Evolutionary conservation across 805 yeast genomes (phyloP).

Genomic region (Saccharomycopsis sp.): DNA sequence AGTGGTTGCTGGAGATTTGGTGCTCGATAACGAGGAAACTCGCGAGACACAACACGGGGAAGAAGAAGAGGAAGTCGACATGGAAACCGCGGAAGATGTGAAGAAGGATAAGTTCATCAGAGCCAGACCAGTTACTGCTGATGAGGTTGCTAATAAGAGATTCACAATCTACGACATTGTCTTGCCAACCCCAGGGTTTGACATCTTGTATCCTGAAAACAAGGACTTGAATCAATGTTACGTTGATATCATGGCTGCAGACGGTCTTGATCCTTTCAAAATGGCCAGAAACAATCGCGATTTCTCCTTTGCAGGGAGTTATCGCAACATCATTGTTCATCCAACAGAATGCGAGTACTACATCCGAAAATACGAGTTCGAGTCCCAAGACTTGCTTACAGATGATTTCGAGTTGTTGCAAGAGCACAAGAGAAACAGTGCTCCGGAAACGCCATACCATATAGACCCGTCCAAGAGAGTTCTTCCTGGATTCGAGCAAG

Average conservation of each 20-base stretch:
- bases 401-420: conserved; percentile 64
- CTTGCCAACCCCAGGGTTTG: conserved; percentile 95
- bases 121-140: conserved; percentile 68
- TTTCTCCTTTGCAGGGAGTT: conserved; percentile 86
- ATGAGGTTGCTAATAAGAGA: conserved; percentile 51
- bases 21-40: conserved; percentile 29
- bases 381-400: conserved; percentile 62
- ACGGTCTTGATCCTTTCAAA: conserved; percentile 72
- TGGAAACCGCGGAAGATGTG: conserved; percentile 63
- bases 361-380: conserved; percentile 50
- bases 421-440: conserved; percentile 15
- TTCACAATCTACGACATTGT: conserved; percentile 76
- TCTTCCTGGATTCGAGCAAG: conserved; percentile 28
- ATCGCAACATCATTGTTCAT: conserved; percentile 61
- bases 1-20: conserved; percentile 76
- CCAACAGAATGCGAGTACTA: conserved; percentile 57
- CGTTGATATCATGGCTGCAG: conserved; percentile 64
- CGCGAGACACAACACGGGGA: conserved; percentile 23
- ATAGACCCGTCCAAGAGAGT: conserved; percentile 14
- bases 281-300: conserved; percentile 84
- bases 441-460: conserved; percentile 13
- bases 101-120: conserved; percentile 46
- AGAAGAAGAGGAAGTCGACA: conserved; percentile 34
- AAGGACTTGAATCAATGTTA: conserved; percentile 51
- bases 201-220: conserved; percentile 76